Conservation (phyloP, 2,329 filamentous ascomycete species). For the Trichophyton mentagrophytes region DNA sequence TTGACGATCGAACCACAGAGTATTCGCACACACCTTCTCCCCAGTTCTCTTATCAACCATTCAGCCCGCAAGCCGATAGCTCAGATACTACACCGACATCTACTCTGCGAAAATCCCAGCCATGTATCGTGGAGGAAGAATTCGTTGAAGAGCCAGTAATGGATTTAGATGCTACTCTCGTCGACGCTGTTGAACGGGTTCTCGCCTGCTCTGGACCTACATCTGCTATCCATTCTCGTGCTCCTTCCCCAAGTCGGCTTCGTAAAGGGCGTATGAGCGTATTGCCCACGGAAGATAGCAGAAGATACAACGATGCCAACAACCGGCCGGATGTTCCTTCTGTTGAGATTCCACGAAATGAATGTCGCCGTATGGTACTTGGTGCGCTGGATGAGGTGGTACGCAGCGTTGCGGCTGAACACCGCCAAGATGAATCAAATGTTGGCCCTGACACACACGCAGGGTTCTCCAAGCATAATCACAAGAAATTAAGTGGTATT, state of each 20-base stretch:
- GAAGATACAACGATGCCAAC: neutral
- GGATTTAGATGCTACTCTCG: slow-evolving; percentile 45
- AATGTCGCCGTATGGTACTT: slow-evolving; percentile 43
- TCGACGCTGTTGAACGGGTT: slow-evolving; percentile 46
- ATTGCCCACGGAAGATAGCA: slow-evolving; percentile 14
- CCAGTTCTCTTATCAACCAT: slow-evolving; percentile 19
- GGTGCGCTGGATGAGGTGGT: slow-evolving; percentile 46
- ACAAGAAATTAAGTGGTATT: slow-evolving; percentile 22
- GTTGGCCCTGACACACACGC: slow-evolving; percentile 18
- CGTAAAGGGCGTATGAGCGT: slow-evolving; percentile 23
- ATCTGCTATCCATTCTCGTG: slow-evolving; percentile 29
- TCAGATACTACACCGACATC: slow-evolving; percentile 6
- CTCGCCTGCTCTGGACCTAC: slow-evolving; percentile 34
- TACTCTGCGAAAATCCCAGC: neutral
- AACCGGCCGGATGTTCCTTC: slow-evolving; percentile 19
- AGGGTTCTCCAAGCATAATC: slow-evolving; percentile 16
- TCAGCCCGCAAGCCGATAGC: slow-evolving; percentile 17
- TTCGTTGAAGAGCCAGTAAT: slow-evolving; percentile 44
- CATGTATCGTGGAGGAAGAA: slow-evolving; percentile 33
- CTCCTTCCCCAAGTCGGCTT: slow-evolving; percentile 29
- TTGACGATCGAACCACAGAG: slow-evolving; percentile 15
- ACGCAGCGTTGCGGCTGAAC: slow-evolving; percentile 40
- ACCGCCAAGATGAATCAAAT: slow-evolving; percentile 30
- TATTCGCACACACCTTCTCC: slow-evolving; percentile 12
- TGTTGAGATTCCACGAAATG: slow-evolving; percentile 36